Base-by-base conservation (phyloP, 805 yeast species). In the Wickerhamomyces alni region DNA sequence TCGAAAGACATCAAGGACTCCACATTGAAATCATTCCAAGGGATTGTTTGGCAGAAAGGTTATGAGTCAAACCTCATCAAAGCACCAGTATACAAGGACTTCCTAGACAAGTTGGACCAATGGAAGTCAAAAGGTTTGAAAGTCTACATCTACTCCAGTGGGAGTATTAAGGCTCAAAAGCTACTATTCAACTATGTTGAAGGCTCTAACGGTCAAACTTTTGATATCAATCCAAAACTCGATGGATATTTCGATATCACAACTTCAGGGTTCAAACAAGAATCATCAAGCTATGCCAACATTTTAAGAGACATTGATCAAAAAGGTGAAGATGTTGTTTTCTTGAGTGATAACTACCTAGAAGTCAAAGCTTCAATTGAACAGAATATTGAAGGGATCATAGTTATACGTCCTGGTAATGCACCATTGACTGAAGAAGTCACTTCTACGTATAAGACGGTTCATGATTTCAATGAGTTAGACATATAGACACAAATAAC, bases 121-220 rank as follows among this genome's bases (percentile, higher is more conserved):
- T 73, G 80, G 75, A 42, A 51, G 1, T 19, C 42, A 0, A 31
- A 35, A 4, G 46, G 51, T 1, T 48, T 46, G 25, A 62, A 63
- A 3, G 63, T 87, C 0, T 84, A 70, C 54, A 87, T 89, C 16
- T 89, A 89, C 62, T 87, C 96, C 0, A 84, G 95, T 21, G 98
- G 98, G 1, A 81, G 93, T 32, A 77, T 89, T 18, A 74, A 79
- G 43, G 97, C 97, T 1, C 98, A 89, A 52, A 82, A 80, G 51
- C 63, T 89, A 44, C 62, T 89, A 41, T 87, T 89, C 54, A 70
- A 69, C 0, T 74, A 84, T 55, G 89, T 84, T 9, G 63, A 63
- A 38, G 61, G 63, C 4, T 12, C 9, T 5, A 60, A 61, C 9
- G 58, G 59, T 6, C 58, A 52, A 8, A 55, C 65, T 18, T 43